Evolutionary conservation across 768 basidiomycete species (phyloP).

Genomic region (Mrakia hoshinonis): DNA sequence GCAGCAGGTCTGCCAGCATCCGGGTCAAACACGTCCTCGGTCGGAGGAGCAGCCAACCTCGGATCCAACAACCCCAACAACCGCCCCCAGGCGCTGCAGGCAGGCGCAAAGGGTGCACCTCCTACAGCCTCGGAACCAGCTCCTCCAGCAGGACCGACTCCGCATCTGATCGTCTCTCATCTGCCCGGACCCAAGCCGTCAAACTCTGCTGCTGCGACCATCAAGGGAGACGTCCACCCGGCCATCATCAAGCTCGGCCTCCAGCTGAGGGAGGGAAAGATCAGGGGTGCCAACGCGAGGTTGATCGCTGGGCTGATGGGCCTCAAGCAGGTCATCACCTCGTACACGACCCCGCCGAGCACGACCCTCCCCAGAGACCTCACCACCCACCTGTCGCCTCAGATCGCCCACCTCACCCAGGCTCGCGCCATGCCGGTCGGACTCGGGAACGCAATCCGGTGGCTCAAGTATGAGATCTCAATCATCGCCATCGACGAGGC

Average conservation of each 20-base stretch:
- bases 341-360: constrained; percentile 76
- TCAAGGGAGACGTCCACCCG: constrained; percentile 83
- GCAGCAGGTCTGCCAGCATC: background rate
- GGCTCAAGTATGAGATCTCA: constrained; percentile 92
- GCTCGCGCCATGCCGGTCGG: constrained; percentile 85
- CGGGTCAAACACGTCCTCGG: background rate
- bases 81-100: background rate
- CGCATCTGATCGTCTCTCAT: constrained; percentile 25
- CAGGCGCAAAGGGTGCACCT: background rate
- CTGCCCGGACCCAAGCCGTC: constrained; percentile 22
- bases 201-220: constrained; percentile 3
- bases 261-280: constrained; percentile 82
- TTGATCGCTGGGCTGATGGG: constrained; percentile 85
- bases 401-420: constrained; percentile 80
- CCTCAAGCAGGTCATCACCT: constrained; percentile 91
- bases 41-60: background rate
- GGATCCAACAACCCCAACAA: background rate
- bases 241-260: constrained; percentile 75
- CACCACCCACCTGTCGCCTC: constrained; percentile 82
- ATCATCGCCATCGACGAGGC: constrained; percentile 83
- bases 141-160: constrained; percentile 8
- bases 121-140: background rate
- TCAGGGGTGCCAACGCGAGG: constrained; percentile 88
- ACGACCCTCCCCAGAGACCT: constrained; percentile 83
- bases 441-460: constrained; percentile 88